Evolutionary conservation across 257 asterid genomes (phyloP), one percentile per base, ranked within the genome.

Genomic region (Ocimum tenuiflorum): DNA sequence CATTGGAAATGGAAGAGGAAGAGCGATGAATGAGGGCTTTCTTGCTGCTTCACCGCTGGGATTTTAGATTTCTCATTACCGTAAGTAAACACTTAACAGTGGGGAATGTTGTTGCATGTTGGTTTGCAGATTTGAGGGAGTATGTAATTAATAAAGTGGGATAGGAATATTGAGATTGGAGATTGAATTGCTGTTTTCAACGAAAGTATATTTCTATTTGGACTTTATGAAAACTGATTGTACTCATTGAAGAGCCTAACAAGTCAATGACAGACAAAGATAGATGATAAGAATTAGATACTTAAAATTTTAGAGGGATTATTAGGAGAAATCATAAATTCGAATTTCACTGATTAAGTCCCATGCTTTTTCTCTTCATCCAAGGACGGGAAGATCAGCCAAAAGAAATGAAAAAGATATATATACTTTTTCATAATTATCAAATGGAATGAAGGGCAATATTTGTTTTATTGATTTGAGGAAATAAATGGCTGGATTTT

Each of bases 1-100:
- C 96, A 88, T 86, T 78, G 84, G 78, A 77, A 82, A 4, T 78
- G 84, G 78, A 77, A 82, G 31, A 27, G 31, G 31, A 2, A 1
- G 31, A 55, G 68, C 81, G 60, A 52, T 73, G 60, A 55, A 41
- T 56, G 79, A 49, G 52, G 68, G 49, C 22, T 45, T 47, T 39
- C 41, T 56, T 71, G 49, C 57, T 46, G 67, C 23, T 68, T 48
- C 27, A 58, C 13, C 54, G 18, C 59, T 39, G 61, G 63, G 45
- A 42, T 64, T 68, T 65, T 63, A 63, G 68, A 57, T 54, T 61
- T 24, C 58, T 24, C 51, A 10, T 69, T 50, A 17, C 65, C 67
- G 24, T n/a, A n/a, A n/a, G n/a, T n/a, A n/a, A n/a, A n/a, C n/a
- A n/a, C n/a, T 50, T 65, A 60, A 41, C 38, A 31, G 70, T 15